Base-by-base conservation (phyloP, 148 eudicot species). In the Heliamphora exappendiculata region DNA sequence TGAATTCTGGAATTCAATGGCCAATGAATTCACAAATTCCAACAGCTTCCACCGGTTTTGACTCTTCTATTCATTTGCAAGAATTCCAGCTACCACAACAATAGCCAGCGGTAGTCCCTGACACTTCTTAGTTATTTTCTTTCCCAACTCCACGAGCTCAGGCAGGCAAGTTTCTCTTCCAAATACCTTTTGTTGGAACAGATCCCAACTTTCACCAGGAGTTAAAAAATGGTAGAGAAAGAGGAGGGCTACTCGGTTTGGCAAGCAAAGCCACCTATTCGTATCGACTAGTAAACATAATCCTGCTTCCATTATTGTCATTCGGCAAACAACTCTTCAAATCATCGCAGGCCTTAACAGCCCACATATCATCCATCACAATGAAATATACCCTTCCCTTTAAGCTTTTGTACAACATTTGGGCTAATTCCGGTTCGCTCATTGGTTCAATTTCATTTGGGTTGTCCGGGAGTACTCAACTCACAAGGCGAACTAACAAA, bases 31-130 rank as follows among this genome's bases (percentile, higher is more conserved):
- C n/a, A n/a, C n/a, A n/a, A n/a, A n/a, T n/a, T n/a, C n/a, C n/a
- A n/a, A n/a, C n/a, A n/a, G 58, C 17, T 17, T 70, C 84, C 83
- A 81, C 81, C 66, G 4, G 44, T 17, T 59, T 63, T 12, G 33
- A 20, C 53, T 66, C 76, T n/a, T 28, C 68, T 14, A 50, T 17
- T 14, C 26, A 10, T 29, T 76, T 19, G 64, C 70, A 4, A 82
- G 81, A 59, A 78, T 37, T 67, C 84, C 85, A 42, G 80, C 88
- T 33, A 82, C 62, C 19, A 82, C 69, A n/a, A 82, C 84, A 14
- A 85, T 62, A 6, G 84, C 77, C 20, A 85, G 85, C 0, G 88
- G 88, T 11, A 85, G 74, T 3, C 88, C 88, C 1, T 57, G 57
- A 58, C 88, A 85, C 20, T 51, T 60, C 3, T 13, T 60, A 0